Conservation (phyloP, 768 basidiomycete genomes). For the Rickenella mellea region DNA sequence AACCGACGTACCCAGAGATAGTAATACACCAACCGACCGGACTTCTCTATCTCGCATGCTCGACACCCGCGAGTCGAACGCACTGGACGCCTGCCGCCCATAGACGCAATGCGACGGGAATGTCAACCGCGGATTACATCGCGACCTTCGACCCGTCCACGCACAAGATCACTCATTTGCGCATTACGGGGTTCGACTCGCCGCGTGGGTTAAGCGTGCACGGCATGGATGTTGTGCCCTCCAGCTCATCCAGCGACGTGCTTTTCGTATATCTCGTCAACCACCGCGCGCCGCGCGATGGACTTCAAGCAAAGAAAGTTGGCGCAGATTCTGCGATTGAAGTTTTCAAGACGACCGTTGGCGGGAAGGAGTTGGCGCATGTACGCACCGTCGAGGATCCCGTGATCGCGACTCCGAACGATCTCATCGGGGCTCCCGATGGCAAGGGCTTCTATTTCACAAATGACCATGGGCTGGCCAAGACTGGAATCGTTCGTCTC, state of each 20-base stretch:
- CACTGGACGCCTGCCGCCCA: conserved; percentile 42
- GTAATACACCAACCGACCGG: conserved; percentile 51
- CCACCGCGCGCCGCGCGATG: conserved; percentile 44
- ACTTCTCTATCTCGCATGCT: conserved; percentile 55
- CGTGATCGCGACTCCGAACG: conserved; percentile 57
- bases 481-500: conserved; percentile 41
- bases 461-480: conserved; percentile 47
- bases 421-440: conserved; percentile 56
- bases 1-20: conserved; percentile 29
- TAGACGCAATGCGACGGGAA: conserved; percentile 25
- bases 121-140: conserved; percentile 41
- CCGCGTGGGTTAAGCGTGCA: conserved; percentile 42
- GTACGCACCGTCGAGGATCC: conserved; percentile 49
- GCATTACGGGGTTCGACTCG: conserved; percentile 27
- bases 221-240: conserved; percentile 62
- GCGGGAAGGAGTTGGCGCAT: conserved; percentile 35
- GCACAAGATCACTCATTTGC: conserved; percentile 34
- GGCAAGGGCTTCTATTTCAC: conserved; percentile 61
- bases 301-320: conserved; percentile 22
- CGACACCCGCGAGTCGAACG: conserved; percentile 33
- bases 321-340: conserved; percentile 72
- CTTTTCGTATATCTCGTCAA: conserved; percentile 67
- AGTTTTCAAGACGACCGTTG: conserved; percentile 48
- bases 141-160: conserved; percentile 48
- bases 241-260: conserved; percentile 32